These are phyloP conservation scores for Citrus hindsii DNA, from an alignment of 345 rosid species.

Conservation along the genomic window DNA sequence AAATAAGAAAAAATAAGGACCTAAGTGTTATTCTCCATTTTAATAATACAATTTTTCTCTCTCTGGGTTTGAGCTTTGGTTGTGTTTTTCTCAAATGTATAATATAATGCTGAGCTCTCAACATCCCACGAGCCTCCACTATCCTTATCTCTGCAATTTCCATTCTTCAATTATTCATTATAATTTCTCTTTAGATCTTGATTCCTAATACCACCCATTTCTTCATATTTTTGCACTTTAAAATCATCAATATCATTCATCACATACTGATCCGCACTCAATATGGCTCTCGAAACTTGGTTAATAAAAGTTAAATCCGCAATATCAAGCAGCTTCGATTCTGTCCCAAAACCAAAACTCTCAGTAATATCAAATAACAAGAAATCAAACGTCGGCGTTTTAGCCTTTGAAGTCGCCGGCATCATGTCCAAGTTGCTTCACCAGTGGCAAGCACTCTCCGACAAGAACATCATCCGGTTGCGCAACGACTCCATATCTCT, in stretches of 20 bases:
- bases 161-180: slow-evolving; percentile 25
- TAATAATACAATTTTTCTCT: neutral
- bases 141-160: slow-evolving; percentile 30
- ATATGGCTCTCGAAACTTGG: slow-evolving; percentile 91
- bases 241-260: neutral
- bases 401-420: slow-evolving; percentile 77
- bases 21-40: neutral
- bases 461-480: slow-evolving; percentile 53
- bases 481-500: slow-evolving; percentile 63
- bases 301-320: slow-evolving; percentile 65
- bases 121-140: slow-evolving; percentile 60
- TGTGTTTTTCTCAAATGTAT: slow-evolving; percentile 10
- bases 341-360: slow-evolving; percentile 31
- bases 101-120: slow-evolving; percentile 31
- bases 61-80: neutral
- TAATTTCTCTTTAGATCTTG: neutral
- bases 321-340: slow-evolving; percentile 47
- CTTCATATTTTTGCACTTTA: neutral
- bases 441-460: slow-evolving; percentile 70
- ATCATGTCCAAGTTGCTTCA: slow-evolving; percentile 88
- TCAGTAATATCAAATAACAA: slow-evolving; percentile 1
- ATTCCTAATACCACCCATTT: neutral
- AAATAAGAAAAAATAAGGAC: neutral
- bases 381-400: slow-evolving; percentile 49
- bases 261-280: neutral